phyloP scores from a whole-genome alignment of 176 grass and related monocot genomes.

The Triticum dicoccoides region DNA sequence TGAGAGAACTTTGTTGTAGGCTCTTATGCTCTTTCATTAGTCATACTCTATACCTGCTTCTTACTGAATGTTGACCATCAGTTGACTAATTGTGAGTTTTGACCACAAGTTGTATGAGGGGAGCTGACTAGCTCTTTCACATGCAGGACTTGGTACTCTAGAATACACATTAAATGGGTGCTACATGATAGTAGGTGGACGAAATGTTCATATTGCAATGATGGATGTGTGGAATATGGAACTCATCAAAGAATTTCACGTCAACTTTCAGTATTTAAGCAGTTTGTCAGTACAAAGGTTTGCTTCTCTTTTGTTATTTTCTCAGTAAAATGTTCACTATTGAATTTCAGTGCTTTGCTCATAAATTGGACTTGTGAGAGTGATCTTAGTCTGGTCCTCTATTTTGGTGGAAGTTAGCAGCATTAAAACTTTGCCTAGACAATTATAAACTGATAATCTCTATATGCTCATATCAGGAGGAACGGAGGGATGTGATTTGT shows the following conservation, averaged over 20 bases:
- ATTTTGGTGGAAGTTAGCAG: too few relatives aligned
- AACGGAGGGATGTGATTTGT: too few relatives aligned
- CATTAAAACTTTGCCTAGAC: too few relatives aligned
- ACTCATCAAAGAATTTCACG: conserved; percentile 91
- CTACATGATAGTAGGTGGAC: conserved; percentile 78
- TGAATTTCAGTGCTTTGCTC: neutral
- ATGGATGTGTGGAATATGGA: conserved; percentile 78
- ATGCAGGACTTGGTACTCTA: conserved; percentile 66
- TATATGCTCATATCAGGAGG: too few relatives aligned
- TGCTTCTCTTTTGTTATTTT: neutral
- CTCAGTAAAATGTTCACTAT: neutral
- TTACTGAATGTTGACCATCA: too few relatives aligned
- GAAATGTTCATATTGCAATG: conserved; percentile 81
- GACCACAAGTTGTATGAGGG: neutral
- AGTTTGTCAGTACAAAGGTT: neutral
- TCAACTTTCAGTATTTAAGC: conserved; percentile 23
- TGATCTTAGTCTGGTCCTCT: too few relatives aligned
- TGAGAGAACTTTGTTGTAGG: too few relatives aligned
- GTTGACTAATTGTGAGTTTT: too few relatives aligned
- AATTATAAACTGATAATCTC: too few relatives aligned
- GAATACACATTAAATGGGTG: conserved; percentile 74
- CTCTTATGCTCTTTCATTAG: too few relatives aligned
- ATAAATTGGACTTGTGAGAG: neutral
- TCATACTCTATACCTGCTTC: too few relatives aligned
- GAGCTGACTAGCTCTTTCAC: conserved; percentile 2